Conservation (phyloP, 2,329 filamentous ascomycete species). For the Aspergillus neotritici region DNA sequence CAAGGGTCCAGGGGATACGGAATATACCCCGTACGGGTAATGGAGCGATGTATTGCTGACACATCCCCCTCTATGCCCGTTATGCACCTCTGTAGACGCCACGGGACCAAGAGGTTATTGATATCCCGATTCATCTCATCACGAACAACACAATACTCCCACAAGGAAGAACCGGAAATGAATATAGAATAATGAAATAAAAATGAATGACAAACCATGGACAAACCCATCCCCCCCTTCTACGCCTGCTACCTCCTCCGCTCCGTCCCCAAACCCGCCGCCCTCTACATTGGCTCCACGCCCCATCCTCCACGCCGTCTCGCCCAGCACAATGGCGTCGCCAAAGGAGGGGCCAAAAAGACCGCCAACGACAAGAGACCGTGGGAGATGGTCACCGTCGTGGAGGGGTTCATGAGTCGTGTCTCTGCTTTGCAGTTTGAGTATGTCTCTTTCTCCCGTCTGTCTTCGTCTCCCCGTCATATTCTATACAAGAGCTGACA, state of each 20-base stretch:
- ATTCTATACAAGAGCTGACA: background rate
- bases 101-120: no score
- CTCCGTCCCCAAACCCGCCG: slow-evolving; percentile 65
- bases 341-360: slow-evolving; percentile 71
- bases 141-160: background rate
- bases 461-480: background rate
- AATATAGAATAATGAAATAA: slow-evolving; percentile 9
- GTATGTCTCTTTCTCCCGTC: slow-evolving; percentile 45
- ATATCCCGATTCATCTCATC: no score
- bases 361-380: slow-evolving; percentile 70
- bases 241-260: slow-evolving; percentile 92
- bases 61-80: no score
- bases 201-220: background rate
- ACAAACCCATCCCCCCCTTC: slow-evolving; percentile 68
- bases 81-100: no score
- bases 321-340: slow-evolving; percentile 83
- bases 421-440: slow-evolving; percentile 91
- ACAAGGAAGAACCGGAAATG: background rate
- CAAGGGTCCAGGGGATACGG: no score
- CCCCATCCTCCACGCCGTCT: slow-evolving; percentile 80
- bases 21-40: no score
- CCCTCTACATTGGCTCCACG: slow-evolving; percentile 84
- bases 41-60: no score
- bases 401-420: slow-evolving; percentile 82
- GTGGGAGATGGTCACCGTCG: slow-evolving; percentile 84